Evolutionary conservation across 495 filamentous ascomycete species (phyloP).

Genomic region (Penicillium herquei): DNA sequence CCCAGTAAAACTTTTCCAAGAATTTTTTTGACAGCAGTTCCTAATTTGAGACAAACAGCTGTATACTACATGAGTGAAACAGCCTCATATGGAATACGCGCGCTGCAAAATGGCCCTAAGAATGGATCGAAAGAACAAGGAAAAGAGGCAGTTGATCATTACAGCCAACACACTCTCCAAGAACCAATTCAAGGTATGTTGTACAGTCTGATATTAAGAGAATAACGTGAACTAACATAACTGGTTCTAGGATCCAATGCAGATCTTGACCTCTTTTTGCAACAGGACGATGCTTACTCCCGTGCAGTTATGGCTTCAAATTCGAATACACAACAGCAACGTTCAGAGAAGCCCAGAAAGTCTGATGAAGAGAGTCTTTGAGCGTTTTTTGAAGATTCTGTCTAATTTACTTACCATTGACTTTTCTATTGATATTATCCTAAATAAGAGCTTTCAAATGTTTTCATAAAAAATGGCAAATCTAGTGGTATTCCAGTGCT

Average conservation of each 20-base stretch:
- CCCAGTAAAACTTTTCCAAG: background rate
- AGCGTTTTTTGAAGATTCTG: background rate
- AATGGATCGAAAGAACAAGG: background rate
- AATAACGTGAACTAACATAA: background rate
- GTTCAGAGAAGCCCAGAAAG: background rate
- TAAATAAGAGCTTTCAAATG: too few relatives aligned
- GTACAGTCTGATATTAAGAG: background rate
- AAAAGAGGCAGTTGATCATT: background rate
- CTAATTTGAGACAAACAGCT: background rate
- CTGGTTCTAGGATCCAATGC: background rate
- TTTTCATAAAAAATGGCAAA: too few relatives aligned
- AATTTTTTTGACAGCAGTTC: background rate
- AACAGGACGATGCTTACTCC: background rate
- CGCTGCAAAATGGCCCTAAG: background rate
- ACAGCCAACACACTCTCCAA: background rate
- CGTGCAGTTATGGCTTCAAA: background rate
- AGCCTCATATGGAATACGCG: background rate
- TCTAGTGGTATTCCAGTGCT: too few relatives aligned
- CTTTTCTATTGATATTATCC: too few relatives aligned
- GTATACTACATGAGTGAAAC: conserved; percentile 10
- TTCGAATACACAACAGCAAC: background rate
- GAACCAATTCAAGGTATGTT: background rate
- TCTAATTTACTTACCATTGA: background rate
- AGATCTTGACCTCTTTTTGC: background rate
- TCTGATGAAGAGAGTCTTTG: background rate